Evolutionary conservation across 169 alveolate species (phyloP), one percentile per base, ranked within the genome.

Genomic region (Babesia ovata): DNA sequence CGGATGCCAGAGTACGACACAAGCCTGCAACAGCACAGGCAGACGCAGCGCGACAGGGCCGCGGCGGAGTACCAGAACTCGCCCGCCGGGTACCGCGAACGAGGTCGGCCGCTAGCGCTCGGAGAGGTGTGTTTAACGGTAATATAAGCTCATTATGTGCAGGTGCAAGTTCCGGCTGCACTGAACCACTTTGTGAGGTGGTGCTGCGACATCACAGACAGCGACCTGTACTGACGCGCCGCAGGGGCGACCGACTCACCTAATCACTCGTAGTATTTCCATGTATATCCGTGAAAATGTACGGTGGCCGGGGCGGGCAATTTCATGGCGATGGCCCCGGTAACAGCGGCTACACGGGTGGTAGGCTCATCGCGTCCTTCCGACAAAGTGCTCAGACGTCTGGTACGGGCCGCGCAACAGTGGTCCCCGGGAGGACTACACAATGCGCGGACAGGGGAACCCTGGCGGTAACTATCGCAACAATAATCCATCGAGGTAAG

Each of bases 121-220:
- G 73, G 67, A 10, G 75, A 56, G 56, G 88, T 73, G 33, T 39
- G 88, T 69, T 56, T 36, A 42, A 7, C 46, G 17, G 14, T 44
- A 33, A 8, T 26, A 24, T 48, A 53, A 24, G 29, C 42, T 28
- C 36, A 60, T 2, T 0, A 19, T 54, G 6, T 46, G 36, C 69
- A 81, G 88, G 61, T 58, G 42, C 70, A 70, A 36, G 48, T 81
- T 36, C 78, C 75, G 16, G 70, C 78, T 3, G 84, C 88, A 45
- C 76, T 89, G 45, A 86, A 85, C 54, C 84, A 89, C 57, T 86
- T 89, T 39, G 91, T 88, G 26, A 70, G 88, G 75, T 89, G 93
- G 93, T 89, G 93, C 75, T 89, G 93, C 60, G 92, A 89, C 76
- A 89, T 89, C 54, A 69, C 93, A 4, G 91, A 89, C 65, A 71